Evolutionary conservation across 2,329 filamentous ascomycete species (phyloP), one percentile per base, ranked within the genome.

Genomic region (Davidsoniella virescens): DNA sequence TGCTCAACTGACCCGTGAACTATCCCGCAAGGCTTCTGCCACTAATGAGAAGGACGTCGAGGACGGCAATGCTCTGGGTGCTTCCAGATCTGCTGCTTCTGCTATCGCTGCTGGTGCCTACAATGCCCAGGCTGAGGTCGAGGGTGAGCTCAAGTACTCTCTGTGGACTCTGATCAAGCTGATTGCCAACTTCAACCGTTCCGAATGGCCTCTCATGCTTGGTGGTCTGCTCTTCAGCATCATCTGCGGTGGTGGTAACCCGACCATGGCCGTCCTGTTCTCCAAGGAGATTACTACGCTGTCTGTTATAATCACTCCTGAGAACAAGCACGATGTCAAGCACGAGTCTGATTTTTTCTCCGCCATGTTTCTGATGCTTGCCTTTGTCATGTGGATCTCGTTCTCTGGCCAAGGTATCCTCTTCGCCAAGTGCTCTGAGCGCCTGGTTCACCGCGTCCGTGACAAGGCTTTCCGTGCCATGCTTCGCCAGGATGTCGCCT

Each of bases 401-500:
- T 87, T 83, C 58, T 64, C 73, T 17, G 64, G 67, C 5, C 83
- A 90, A 59, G 87, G 87, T 47, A 59, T 84, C 47, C 70, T 80
- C 2, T 88, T 96, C 57, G 88, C 87, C 16, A 80, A 79, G 59
- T 88, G 85, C 66, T 92, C 87, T n/a, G 86, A 94, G 67, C 75
- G 79, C 39, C 74, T 96, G 20, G 76, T 95, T 50, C 84, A 86
- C 61, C 80, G 87, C 17, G 86, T 90, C 1, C 78, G 92, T 57
- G 80, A 92, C 63, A 72, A 71, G 52, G 84, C 87, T 5, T 95
- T 98, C 70, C 75, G 88, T 29, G 73, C 82, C 20, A 87, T 96
- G 69, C 76, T 96, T 47, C 84, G 88, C 56, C 90, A 96, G 64
- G 92, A 96, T 55, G 88, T 96, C 52, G 70, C 79, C 25, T 96